Percentiles rank a stretch among this genome's conserved stretches.
phyloP scores from a whole-genome alignment of 805 yeast genomes.

The Zygotorulaspora florentina region DNA sequence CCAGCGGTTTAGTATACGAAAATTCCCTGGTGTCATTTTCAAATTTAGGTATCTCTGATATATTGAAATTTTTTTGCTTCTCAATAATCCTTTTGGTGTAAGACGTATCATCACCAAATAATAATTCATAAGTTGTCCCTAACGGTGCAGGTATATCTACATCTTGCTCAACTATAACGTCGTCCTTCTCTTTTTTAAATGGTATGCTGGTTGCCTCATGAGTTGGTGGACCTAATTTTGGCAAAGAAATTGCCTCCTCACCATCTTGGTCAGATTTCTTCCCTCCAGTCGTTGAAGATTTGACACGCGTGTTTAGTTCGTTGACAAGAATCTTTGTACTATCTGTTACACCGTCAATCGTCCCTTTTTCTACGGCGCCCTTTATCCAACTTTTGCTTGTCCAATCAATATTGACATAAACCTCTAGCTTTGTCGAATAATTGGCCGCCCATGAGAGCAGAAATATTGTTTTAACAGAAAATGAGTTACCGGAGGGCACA shows the following conservation, averaged over 20 bases:
- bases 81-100: slow-evolving; percentile 46
- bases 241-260: slow-evolving; percentile 24
- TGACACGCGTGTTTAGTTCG: slow-evolving; percentile 41
- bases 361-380: slow-evolving; percentile 68
- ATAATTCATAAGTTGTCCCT: slow-evolving; percentile 53
- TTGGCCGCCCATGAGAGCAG: slow-evolving; percentile 60
- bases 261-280: slow-evolving; percentile 16
- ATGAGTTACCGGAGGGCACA: slow-evolving; percentile 74
- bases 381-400: slow-evolving; percentile 74
- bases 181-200: slow-evolving; percentile 45
- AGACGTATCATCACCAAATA: slow-evolving; percentile 58
- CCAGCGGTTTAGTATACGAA: slow-evolving; percentile 54
- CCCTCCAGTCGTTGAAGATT: slow-evolving; percentile 14
- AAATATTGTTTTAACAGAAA: slow-evolving; percentile 55
- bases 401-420: slow-evolving; percentile 63
- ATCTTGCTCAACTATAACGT: slow-evolving; percentile 47
- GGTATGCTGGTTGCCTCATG: slow-evolving; percentile 45
- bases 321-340: slow-evolving; percentile 46
- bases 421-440: slow-evolving; percentile 49
- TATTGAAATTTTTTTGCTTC: slow-evolving; percentile 58
- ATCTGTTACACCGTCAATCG: slow-evolving; percentile 67
- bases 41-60: slow-evolving; percentile 49
- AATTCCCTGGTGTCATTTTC: slow-evolving; percentile 43
- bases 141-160: slow-evolving; percentile 57
- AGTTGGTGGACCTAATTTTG: slow-evolving; percentile 35